Percentiles rank a stretch among this genome's conserved stretches.
These are phyloP conservation scores for Jatropha curcas DNA, from an alignment of 345 rosid genomes.

Conservation along the genomic window DNA sequence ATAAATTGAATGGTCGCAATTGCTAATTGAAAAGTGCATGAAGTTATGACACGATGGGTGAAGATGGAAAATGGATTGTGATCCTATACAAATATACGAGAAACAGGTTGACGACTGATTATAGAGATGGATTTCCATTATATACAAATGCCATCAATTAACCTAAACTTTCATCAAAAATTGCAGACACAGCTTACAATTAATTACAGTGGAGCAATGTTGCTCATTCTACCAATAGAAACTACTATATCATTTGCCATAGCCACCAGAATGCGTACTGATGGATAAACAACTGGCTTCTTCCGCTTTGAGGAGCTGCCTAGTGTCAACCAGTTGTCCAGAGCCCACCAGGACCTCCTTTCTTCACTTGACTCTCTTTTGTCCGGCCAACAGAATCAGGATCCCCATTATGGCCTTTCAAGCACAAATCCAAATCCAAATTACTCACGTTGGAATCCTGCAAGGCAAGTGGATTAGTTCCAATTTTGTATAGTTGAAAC, in stretches of 20 bases:
- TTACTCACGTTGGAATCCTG: conserved; percentile 50
- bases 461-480: conserved; percentile 12
- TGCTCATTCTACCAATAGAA: neutral
- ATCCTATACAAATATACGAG: too few species aligned
- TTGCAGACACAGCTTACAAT: neutral
- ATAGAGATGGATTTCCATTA: neutral
- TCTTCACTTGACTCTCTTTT: conserved; percentile 28
- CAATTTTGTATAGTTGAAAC: neutral
- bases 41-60: too few species aligned
- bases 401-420: conserved; percentile 45
- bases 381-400: conserved; percentile 22
- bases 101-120: too few species aligned
- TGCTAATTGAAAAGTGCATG: too few species aligned
- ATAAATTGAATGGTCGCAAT: too few species aligned
- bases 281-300: neutral
- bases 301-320: neutral
- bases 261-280: conserved; percentile 3
- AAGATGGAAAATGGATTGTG: too few species aligned
- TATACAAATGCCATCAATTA: neutral
- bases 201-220: conserved; percentile 20
- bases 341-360: conserved; percentile 21
- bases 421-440: conserved; percentile 56
- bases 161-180: conserved; percentile 1
- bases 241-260: neutral
- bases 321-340: conserved; percentile 19